Conservation (phyloP, 208 protist species). For the Leishmania major region DNA sequence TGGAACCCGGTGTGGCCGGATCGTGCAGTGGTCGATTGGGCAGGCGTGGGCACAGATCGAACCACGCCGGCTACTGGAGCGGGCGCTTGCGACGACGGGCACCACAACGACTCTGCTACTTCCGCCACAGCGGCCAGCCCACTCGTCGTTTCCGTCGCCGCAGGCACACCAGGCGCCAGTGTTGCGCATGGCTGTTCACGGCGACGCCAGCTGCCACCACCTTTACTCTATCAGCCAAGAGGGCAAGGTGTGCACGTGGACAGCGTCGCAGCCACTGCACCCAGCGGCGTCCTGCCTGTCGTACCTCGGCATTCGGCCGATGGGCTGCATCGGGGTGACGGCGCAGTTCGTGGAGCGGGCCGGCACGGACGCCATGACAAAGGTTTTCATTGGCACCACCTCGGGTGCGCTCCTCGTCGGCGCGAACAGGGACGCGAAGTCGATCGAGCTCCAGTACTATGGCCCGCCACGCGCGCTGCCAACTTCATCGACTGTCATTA, state of each 20-base stretch:
- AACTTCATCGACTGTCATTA: slow-evolving; percentile 26
- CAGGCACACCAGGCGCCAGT: slow-evolving; percentile 58
- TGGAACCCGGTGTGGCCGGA: slow-evolving; percentile 51
- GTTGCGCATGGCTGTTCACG: slow-evolving; percentile 60
- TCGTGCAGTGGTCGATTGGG: slow-evolving; percentile 50
- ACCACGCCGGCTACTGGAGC: slow-evolving; percentile 35
- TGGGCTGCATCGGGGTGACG: slow-evolving; percentile 47
- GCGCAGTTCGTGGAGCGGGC: slow-evolving; percentile 50
- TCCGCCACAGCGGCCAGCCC: slow-evolving; percentile 36
- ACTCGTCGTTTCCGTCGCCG: slow-evolving; percentile 68
- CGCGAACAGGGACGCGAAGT: slow-evolving; percentile 46
- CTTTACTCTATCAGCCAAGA: slow-evolving; percentile 75
- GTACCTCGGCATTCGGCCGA: slow-evolving; percentile 43
- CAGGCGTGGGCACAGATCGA: slow-evolving; percentile 32
- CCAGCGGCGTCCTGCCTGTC: slow-evolving; percentile 47
- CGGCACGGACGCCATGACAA: slow-evolving; percentile 62
- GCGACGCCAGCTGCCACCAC: slow-evolving; percentile 63
- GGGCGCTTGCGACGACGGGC: slow-evolving; percentile 45
- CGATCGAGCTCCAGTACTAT: slow-evolving; percentile 54
- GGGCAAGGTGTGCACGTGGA: slow-evolving; percentile 72
- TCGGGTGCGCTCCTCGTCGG: slow-evolving; percentile 56
- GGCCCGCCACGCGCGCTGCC: slow-evolving; percentile 14
- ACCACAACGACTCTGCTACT: slow-evolving; percentile 37
- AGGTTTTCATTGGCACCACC: slow-evolving; percentile 70
- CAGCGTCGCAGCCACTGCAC: slow-evolving; percentile 36